These are phyloP conservation scores for Xylariaceae sp. DNA, from an alignment of 2,329 filamentous ascomycete genomes.

Conservation along the genomic window DNA sequence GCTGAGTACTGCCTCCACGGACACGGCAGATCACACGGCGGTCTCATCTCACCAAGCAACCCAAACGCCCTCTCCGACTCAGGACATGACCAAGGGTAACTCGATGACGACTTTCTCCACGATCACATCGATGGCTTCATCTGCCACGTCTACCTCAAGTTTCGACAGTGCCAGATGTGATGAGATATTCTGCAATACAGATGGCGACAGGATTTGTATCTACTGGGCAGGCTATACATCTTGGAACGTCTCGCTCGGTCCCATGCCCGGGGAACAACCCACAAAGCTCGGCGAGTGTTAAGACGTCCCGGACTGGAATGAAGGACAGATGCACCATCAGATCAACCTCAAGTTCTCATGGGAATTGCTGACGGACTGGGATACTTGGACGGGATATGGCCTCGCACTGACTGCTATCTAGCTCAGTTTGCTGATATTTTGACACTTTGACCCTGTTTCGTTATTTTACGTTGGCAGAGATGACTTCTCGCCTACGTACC, in stretches of 20 bases:
- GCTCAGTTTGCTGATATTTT: neutral
- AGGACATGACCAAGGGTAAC: neutral
- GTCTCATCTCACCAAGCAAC: neutral
- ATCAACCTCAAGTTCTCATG: neutral
- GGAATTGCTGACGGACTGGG: neutral
- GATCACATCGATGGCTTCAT: neutral
- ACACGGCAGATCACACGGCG: neutral
- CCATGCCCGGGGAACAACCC: conserved; percentile 26
- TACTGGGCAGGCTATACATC: conserved; percentile 31
- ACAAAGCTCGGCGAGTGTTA: conserved; percentile 24
- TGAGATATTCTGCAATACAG: conserved; percentile 24
- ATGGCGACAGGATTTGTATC: conserved; percentile 25
- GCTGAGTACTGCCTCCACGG: neutral
- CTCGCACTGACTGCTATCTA: conserved; percentile 3
- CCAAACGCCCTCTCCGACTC: conserved; percentile 1
- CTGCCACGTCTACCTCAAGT: conserved; percentile 1
- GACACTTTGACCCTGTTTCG: neutral
- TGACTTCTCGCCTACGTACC: neutral
- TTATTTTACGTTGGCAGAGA: neutral
- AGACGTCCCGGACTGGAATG: neutral
- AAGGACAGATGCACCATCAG: neutral
- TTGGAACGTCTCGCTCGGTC: conserved; percentile 26
- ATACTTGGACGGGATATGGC: neutral
- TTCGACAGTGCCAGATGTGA: conserved; percentile 20
- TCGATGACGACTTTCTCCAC: conserved; percentile 1